A percentile compares a stretch with the other conserved stretches of the same genome.
These are phyloP conservation scores for Boletus pseudopeckii DNA, from an alignment of 768 basidiomycete genomes.

Conservation along the genomic window DNA sequence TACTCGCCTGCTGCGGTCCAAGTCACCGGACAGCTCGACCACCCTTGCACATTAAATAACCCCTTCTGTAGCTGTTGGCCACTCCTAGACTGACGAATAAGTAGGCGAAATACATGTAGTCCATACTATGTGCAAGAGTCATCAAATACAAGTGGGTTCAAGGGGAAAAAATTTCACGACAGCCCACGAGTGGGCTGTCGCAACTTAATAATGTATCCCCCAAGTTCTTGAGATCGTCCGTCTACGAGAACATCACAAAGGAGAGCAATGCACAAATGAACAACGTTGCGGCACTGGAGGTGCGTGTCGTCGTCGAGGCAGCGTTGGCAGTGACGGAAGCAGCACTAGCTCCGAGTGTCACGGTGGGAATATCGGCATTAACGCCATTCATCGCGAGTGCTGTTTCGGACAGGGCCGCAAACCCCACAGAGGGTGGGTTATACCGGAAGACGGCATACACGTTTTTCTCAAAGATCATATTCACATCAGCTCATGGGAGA, in stretches of 20 bases:
- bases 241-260: slow-evolving; percentile 3
- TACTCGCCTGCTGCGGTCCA: too few relatives aligned
- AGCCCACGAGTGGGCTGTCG: too few relatives aligned
- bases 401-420: slow-evolving; percentile 40
- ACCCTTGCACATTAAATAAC: too few relatives aligned
- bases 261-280: slow-evolving; percentile 11
- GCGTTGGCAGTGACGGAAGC: slow-evolving; percentile 12
- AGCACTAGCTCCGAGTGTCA: slow-evolving; percentile 19
- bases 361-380: slow-evolving; percentile 18
- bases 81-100: too few relatives aligned
- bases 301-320: slow-evolving; percentile 10
- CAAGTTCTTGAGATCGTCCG: not conserved
- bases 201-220: not conserved
- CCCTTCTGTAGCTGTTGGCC: too few relatives aligned
- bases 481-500: not conserved
- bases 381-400: slow-evolving; percentile 27
- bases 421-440: slow-evolving; percentile 48
- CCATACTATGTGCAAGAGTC: too few relatives aligned
- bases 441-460: slow-evolving; percentile 53
- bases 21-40: too few relatives aligned
- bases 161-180: too few relatives aligned
- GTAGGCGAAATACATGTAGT: too few relatives aligned
- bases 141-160: too few relatives aligned
- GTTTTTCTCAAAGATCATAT: slow-evolving; percentile 40
- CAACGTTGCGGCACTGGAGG: not conserved